These are phyloP conservation scores for Macadamia tetraphylla DNA, from an alignment of 164 flowering plant genomes.

Conservation along the genomic window DNA sequence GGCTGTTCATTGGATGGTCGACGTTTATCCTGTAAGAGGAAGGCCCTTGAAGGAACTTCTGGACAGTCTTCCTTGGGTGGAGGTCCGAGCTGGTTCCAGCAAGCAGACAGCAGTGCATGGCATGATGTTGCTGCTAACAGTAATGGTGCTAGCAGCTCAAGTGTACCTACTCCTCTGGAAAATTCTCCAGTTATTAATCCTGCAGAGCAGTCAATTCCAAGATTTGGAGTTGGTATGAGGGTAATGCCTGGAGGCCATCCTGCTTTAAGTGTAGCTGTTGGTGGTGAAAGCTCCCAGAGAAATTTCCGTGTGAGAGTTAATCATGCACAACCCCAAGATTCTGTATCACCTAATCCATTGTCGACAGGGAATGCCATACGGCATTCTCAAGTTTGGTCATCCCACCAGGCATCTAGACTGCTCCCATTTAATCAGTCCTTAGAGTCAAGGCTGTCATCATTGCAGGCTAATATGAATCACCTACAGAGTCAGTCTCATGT, in stretches of 20 bases:
- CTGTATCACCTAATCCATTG: constrained; percentile 28
- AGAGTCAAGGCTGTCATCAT: constrained; percentile 31
- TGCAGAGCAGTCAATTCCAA: constrained; percentile 30
- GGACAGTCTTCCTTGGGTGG: constrained; percentile 60
- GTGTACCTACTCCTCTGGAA: constrained; percentile 24
- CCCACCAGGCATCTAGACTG: constrained; percentile 24
- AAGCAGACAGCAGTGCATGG: constrained; percentile 42
- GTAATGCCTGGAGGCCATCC: constrained; percentile 24
- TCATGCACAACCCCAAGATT: constrained; percentile 23
- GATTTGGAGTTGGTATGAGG: constrained; percentile 31
- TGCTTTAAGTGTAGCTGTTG: constrained; percentile 20
- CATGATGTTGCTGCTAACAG: constrained; percentile 25
- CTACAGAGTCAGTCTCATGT: constrained; percentile 26
- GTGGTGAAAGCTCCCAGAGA: constrained; percentile 34
- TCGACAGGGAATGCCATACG: constrained; percentile 20
- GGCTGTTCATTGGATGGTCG: constrained; percentile 53
- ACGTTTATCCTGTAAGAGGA: constrained; percentile 65
- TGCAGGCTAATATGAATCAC: constrained; percentile 18
- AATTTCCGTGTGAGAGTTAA: constrained; percentile 33
- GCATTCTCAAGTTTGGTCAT: constrained; percentile 19
- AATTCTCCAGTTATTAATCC: constrained; percentile 13
- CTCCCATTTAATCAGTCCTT: constrained; percentile 23
- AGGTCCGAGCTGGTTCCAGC: constrained; percentile 34
- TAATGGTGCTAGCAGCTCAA: constrained; percentile 25
- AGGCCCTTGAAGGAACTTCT: constrained; percentile 52